Conservation (phyloP, 1,139 yeast species). For the Arxiozyma slooffiae region DNA sequence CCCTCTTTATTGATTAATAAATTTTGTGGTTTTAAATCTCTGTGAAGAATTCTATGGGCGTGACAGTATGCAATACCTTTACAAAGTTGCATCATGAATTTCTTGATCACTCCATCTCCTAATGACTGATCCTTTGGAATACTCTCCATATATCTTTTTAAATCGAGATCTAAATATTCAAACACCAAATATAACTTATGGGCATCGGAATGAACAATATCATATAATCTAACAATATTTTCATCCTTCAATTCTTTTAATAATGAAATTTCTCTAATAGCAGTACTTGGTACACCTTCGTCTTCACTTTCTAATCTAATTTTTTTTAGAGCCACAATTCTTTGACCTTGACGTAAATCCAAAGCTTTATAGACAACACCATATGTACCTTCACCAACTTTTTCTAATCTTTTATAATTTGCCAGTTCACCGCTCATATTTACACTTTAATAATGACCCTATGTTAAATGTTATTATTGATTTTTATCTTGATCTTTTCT, state of each 20-base stretch:
- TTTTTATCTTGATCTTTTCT: background rate
- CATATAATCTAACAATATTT: constrained; percentile 82
- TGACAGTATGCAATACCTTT: constrained; percentile 94
- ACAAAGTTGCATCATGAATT: constrained; percentile 85
- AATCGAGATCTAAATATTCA: constrained; percentile 87
- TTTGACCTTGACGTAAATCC: constrained; percentile 77
- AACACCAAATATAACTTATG: constrained; percentile 88
- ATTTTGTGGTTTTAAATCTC: constrained; percentile 95
- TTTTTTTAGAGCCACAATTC: constrained; percentile 89
- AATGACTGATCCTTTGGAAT: constrained; percentile 87
- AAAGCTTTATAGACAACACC: constrained; percentile 97
- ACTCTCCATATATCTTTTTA: constrained; percentile 93
- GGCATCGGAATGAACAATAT: constrained; percentile 94
- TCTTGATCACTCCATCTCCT: constrained; percentile 82
- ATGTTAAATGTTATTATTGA: background rate
- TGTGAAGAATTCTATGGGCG: constrained; percentile 85
- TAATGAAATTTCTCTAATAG: constrained; percentile 89
- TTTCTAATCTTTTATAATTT: constrained; percentile 87
- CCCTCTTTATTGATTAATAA: constrained; percentile 91
- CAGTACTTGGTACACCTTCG: constrained; percentile 98
- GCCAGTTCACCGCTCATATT: constrained; percentile 67
- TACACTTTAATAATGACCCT: background rate
- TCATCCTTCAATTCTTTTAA: constrained; percentile 88
- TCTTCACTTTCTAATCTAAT: constrained; percentile 94
- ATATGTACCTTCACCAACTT: constrained; percentile 96